Base-by-base conservation (phyloP, 2,329 filamentous ascomycete genomes). In the Pyricularia pennisetigena region DNA sequence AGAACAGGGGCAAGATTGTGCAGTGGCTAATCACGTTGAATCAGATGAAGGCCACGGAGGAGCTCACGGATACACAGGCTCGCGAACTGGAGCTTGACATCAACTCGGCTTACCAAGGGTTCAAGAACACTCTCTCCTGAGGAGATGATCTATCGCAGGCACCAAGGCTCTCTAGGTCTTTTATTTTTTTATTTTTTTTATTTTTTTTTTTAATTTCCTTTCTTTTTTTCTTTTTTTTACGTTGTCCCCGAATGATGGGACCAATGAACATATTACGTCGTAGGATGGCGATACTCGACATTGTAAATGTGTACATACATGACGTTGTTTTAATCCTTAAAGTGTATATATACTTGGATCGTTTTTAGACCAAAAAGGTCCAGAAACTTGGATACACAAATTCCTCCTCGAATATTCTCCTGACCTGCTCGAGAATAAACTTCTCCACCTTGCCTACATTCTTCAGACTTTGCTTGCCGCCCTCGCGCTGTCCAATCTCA, bases 401-500 rank as follows among this genome's bases (percentile, higher is more conserved):
- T 78, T 99, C 95, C 76, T 98, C 95, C 79, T 99, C 95, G 75
- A 99, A 98, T 73, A 99, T 98, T 75, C 93, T 87, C 76, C 94
- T 88, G 70, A 99, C 95, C 79, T 98, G 94, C 77, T 98, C 94
- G 69, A 99, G 83, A 68, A 99, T 93, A 77, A 99, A 99, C 74
- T 93, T 91, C 81, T 99, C 95, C 69, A 99, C 95, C 83, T 99
- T 99, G 69, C 95, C 94, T 66, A 99, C 94, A 77, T 99, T 99
- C 83, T 97, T 98, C 70, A 99, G 81, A 64, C 94, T 95, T 80
- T 97, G 94, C 80, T 95, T 97, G 29, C 93, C 92, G 70, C 91
- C 90, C 74, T 96, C 93, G 72, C 93, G 88, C 77, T 95, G 90
- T 7, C 95, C 95, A 77, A 99, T 99, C 80, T 99, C 95, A 77